Evolutionary conservation across 495 filamentous ascomycete genomes (phyloP).

Genomic region (Tuber umbilicatum): DNA sequence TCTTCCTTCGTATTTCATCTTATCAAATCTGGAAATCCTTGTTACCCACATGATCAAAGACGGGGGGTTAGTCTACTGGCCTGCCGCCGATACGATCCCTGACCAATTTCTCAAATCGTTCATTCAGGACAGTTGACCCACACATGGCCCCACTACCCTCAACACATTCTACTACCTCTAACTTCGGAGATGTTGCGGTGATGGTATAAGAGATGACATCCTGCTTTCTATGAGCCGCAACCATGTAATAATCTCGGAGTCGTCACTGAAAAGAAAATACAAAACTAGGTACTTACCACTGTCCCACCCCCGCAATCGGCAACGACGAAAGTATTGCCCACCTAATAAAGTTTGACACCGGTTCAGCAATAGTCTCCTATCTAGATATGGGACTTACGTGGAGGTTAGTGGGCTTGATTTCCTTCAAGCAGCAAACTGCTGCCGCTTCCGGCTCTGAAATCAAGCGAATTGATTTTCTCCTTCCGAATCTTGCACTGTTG

Average conservation of each 20-base stretch:
- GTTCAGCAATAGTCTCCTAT: neutral
- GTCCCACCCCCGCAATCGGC: slow-evolving; percentile 71
- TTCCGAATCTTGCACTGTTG: slow-evolving; percentile 49
- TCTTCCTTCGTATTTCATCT: slow-evolving; percentile 54
- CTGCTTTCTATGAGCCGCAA: neutral
- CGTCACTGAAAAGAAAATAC: neutral
- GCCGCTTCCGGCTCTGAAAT: slow-evolving; percentile 54
- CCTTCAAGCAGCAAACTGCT: slow-evolving; percentile 27
- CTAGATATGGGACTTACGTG: slow-evolving; percentile 4
- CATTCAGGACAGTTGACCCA: slow-evolving; percentile 61
- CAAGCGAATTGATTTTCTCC: slow-evolving; percentile 46
- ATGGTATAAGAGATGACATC: slow-evolving; percentile 50
- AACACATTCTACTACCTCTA: slow-evolving; percentile 59
- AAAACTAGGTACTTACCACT: slow-evolving; percentile 45
- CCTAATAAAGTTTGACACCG: slow-evolving; percentile 14
- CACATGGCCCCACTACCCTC: slow-evolving; percentile 60
- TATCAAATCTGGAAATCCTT: slow-evolving; percentile 43
- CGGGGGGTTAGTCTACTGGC: slow-evolving; percentile 15
- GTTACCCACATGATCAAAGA: neutral
- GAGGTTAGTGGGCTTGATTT: slow-evolving; percentile 20
- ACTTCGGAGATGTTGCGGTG: slow-evolving; percentile 42
- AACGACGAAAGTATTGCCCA: slow-evolving; percentile 64
- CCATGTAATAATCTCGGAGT: neutral
- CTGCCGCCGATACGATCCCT: slow-evolving; percentile 51
- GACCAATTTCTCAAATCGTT: slow-evolving; percentile 59